Percentiles rank a stretch among this genome's conserved stretches.
These are phyloP conservation scores for Larix kaempferi DNA, from an alignment of 75 land plant genomes.

Conservation along the genomic window DNA sequence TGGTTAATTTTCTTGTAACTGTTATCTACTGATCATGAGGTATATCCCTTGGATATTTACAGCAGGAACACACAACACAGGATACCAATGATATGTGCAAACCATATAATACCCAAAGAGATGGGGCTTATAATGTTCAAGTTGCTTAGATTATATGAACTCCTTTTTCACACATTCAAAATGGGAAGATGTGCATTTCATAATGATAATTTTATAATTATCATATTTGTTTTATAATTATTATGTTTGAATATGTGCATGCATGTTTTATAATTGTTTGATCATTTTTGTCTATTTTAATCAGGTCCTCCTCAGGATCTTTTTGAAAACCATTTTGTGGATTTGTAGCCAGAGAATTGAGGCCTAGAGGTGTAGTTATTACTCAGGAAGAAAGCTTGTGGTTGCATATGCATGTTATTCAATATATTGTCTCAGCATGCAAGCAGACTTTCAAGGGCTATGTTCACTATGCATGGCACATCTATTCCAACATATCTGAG, in stretches of 20 bases:
- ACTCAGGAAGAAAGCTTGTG: slow-evolving; percentile 93
- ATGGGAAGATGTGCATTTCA: background rate
- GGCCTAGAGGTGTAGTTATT: slow-evolving; percentile 92
- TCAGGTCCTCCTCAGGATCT: slow-evolving; percentile 93
- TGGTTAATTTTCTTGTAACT: background rate
- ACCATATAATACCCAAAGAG: background rate
- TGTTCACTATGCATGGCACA: slow-evolving; percentile 95
- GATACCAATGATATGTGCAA: background rate
- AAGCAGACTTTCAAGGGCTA: slow-evolving; percentile 86
- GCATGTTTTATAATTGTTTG: background rate
- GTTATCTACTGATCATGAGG: background rate
- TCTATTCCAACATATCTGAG: slow-evolving; percentile 98
- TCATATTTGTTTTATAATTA: background rate
- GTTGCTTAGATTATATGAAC: background rate
- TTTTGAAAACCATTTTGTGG: slow-evolving; percentile 94
- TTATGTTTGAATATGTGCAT: no score
- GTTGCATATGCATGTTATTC: slow-evolving; percentile 87
- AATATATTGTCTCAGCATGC: slow-evolving; percentile 81
- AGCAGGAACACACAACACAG: background rate
- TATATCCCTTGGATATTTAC: background rate
- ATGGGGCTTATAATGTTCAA: background rate
- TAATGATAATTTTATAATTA: no score
- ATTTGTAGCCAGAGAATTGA: slow-evolving; percentile 69
- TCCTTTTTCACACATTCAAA: background rate
- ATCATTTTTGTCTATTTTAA: slow-evolving; percentile 6